Conservation (phyloP, 169 alveolate genomes). For the Miamiensis avidus region DNA sequence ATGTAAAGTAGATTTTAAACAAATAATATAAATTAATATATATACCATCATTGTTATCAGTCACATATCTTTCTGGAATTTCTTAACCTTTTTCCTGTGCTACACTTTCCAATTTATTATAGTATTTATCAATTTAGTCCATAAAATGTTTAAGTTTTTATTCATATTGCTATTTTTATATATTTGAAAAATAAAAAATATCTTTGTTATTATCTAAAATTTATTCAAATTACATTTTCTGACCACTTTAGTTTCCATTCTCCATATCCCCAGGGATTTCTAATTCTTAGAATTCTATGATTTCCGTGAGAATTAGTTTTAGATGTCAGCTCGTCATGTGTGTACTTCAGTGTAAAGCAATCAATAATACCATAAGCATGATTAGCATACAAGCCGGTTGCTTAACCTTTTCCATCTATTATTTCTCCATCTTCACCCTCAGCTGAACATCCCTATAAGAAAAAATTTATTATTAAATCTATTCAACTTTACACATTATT, state of each 20-base stretch:
- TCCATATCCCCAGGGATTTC: constrained; percentile 90
- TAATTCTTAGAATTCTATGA: constrained; percentile 76
- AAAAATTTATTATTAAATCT: background rate
- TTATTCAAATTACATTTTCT: constrained; percentile 62
- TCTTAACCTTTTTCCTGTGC: constrained; percentile 42
- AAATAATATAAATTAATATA: too few species aligned
- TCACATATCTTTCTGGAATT: too few species aligned
- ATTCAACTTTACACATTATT: too few species aligned
- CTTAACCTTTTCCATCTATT: constrained; percentile 4
- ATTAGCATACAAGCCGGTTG: constrained; percentile 29
- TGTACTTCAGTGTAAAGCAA: background rate
- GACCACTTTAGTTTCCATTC: constrained; percentile 90
- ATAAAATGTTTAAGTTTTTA: too few species aligned
- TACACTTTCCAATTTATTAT: constrained; percentile 43
- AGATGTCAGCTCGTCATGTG: background rate
- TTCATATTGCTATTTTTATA: too few species aligned
- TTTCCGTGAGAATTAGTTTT: constrained; percentile 24
- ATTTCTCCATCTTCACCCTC: constrained; percentile 18
- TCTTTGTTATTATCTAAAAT: too few species aligned
- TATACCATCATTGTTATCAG: too few species aligned
- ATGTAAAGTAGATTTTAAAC: too few species aligned
- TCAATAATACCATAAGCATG: constrained; percentile 40
- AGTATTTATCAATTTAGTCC: constrained; percentile 56
- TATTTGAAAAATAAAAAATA: too few species aligned
- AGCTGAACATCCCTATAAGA: constrained; percentile 34